A percentile compares a stretch with the other conserved stretches of the same genome.
phyloP scores from a whole-genome alignment of 164 flowering plant genomes.

The Santalum album region DNA sequence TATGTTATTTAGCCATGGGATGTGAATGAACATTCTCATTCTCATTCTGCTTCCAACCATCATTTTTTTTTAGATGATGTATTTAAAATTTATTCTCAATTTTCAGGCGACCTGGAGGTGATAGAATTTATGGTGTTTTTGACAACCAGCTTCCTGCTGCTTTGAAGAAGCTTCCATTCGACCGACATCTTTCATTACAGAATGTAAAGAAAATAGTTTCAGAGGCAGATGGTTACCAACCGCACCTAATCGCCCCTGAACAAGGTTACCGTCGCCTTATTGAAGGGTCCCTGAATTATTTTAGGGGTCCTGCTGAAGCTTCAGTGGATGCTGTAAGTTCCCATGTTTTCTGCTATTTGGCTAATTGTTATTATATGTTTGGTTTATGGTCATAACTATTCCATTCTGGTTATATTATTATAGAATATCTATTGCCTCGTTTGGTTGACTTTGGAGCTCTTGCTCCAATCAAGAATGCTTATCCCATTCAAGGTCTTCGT shows the following conservation, averaged over 20 bases:
- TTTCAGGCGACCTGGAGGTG: slow-evolving; percentile 45
- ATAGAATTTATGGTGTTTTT: slow-evolving; percentile 40
- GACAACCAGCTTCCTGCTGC: slow-evolving; percentile 54
- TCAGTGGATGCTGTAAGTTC: slow-evolving; percentile 39
- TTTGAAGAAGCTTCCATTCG: slow-evolving; percentile 39
- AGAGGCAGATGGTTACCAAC: slow-evolving; percentile 48
- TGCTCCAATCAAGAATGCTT: no score
- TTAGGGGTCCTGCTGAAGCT: slow-evolving; percentile 48
- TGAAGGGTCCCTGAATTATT: slow-evolving; percentile 30
- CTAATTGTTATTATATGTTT: no score
- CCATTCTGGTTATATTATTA: no score
- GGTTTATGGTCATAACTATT: no score
- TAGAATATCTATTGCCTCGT: no score
- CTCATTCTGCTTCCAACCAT: no score
- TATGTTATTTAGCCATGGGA: no score
- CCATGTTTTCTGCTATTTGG: background rate
- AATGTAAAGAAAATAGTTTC: slow-evolving; percentile 35
- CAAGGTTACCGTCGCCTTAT: slow-evolving; percentile 46
- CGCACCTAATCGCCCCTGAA: slow-evolving; percentile 46
- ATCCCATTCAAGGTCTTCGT: no score
- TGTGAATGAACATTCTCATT: no score
- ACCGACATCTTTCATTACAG: slow-evolving; percentile 36
- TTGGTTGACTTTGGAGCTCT: no score
- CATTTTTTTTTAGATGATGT: background rate
- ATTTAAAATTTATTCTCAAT: background rate